Base-by-base conservation (phyloP, 116 monocot genomes). In the Zostera marina region DNA sequence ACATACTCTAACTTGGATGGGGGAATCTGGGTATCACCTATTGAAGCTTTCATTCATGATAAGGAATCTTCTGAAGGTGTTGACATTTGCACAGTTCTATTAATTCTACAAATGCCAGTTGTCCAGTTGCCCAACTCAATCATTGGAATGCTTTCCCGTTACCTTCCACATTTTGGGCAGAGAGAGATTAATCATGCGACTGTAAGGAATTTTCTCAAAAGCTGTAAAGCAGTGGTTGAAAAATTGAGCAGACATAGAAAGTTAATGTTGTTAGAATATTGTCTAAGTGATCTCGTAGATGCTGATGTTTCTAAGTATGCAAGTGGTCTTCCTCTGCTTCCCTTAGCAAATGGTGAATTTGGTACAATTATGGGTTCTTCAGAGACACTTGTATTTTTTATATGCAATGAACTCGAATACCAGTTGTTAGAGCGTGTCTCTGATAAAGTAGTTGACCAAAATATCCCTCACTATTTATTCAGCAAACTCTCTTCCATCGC, bases 321-420 rank as follows among this genome's bases (percentile, higher is more conserved):
- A 62, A 70, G 68, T 70, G 90, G 87, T 7, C 70, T 99, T 65
- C 73, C 81, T 23, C 77, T 99, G 64, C 65, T 99, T 74, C 99
- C 99, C 54, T 75, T 99, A 63, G 99, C 87, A 77, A 77, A 73
- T 81, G 79, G 76, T 24, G 63, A 79, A 26, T 99, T 87, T 81
- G 87, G 81, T 44, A 42, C 58, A 24, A 60, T 99, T 66, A 70
- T 72, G 44, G 72, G 62, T n/a, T 41, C 54, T 42, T 80, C 77
- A 14, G 60, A 73, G 42, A 77, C 64, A n/a, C 40, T 58, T 9
- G 44, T 68, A 41, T 77, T 77, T 68, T 91, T 71, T 74, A 65
- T 91, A 21, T 91, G 99, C 72, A 75, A 73, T 67, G 81, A 83
- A 42, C 32, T 87, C 1, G 99, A 99, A 65, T 91, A 76, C 61